Evolutionary conservation across 1,284 basidiomycete species (phyloP).

Genomic region (Entoloma clypeatum): DNA sequence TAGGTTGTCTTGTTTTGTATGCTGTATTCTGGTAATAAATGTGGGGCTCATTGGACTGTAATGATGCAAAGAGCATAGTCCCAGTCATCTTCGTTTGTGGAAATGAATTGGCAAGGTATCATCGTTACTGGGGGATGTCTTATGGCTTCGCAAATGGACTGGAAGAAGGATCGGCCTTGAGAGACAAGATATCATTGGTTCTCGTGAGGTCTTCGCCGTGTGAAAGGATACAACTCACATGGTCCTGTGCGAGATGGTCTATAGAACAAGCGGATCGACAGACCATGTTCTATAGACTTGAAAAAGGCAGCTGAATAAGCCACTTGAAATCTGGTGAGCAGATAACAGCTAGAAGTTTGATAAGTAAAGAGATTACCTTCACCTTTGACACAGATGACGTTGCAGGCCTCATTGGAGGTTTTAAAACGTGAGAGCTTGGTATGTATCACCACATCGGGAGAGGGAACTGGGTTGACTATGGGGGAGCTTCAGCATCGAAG

Average conservation of each 20-base stretch:
- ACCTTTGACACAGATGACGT: conserved; percentile 43
- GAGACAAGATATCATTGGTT: conserved; percentile 1
- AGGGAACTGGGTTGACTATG: conserved; percentile 7
- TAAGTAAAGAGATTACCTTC: conserved; percentile 23
- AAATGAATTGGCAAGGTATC: conserved; percentile 52
- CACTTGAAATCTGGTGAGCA: neutral
- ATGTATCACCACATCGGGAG: conserved; percentile 27
- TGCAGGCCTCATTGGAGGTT: conserved; percentile 36
- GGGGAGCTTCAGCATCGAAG: neutral
- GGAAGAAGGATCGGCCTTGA: conserved; percentile 19
- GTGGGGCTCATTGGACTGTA: conserved; percentile 12
- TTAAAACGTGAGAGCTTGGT: conserved; percentile 47
- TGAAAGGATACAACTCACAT: conserved; percentile 19
- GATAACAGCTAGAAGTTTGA: neutral
- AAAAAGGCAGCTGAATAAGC: conserved; percentile 11
- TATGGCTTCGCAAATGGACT: conserved; percentile 21
- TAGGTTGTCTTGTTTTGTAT: conserved; percentile 6
- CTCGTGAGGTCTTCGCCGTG: neutral
- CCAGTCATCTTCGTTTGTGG: conserved; percentile 48
- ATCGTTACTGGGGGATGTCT: conserved; percentile 42
- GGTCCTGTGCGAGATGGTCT: conserved; percentile 22
- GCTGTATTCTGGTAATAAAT: conserved; percentile 11
- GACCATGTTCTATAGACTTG: conserved; percentile 17
- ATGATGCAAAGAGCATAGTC: conserved; percentile 54
- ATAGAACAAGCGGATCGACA: conserved; percentile 49